Percentiles rank a stretch among this genome's conserved stretches.
These are phyloP conservation scores for Suhomyces bolitotheri DNA, from an alignment of 1,139 yeast species.

Conservation along the genomic window DNA sequence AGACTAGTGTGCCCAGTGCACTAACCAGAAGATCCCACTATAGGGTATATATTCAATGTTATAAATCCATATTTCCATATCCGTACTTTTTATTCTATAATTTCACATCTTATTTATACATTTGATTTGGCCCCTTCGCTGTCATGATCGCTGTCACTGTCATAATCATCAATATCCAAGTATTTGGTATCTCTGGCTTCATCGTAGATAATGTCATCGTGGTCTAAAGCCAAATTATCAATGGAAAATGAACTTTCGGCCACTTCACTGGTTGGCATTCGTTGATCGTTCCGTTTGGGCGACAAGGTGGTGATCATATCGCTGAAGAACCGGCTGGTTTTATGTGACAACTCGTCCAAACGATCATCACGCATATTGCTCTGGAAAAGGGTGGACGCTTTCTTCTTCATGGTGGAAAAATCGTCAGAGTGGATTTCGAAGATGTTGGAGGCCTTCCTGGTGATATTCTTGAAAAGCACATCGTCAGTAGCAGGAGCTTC, in stretches of 20 bases:
- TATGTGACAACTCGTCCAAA: conserved; percentile 14
- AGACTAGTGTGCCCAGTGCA: no score
- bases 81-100: no score
- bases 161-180: conserved; percentile 32
- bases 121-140: no score
- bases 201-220: conserved; percentile 4
- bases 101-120: no score
- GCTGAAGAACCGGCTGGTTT: conserved; percentile 18
- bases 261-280: conserved; percentile 7
- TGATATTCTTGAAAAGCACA: conserved; percentile 5
- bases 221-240: conserved; percentile 21
- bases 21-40: no score
- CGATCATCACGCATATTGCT: conserved; percentile 14
- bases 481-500: conserved; percentile 10
- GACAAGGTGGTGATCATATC: conserved; percentile 19
- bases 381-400: conserved; percentile 20
- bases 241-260: conserved; percentile 29
- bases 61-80: no score
- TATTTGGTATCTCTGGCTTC: conserved; percentile 15
- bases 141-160: conserved; percentile 22
- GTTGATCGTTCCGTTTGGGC: conserved; percentile 13
- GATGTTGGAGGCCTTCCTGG: conserved; percentile 12
- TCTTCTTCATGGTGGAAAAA: conserved; percentile 18
- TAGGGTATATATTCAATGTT: no score
- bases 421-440: conserved; percentile 7